A percentile compares a stretch with the other conserved stretches of the same genome.
These are phyloP conservation scores for Boehmeria nivea DNA, from an alignment of 306 rosid species.

Conservation along the genomic window DNA sequence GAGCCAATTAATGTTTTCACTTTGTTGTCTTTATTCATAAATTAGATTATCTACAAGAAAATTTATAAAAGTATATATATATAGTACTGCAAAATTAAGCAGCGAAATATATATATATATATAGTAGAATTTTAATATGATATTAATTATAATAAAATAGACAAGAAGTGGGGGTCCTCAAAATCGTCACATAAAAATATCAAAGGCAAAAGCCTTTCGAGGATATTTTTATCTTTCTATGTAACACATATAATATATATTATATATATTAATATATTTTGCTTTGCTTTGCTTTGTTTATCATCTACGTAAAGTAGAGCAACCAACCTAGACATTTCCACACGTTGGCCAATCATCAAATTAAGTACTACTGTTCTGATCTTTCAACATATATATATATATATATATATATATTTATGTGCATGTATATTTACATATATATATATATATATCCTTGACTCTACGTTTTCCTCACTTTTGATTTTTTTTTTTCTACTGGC, in stretches of 20 bases:
- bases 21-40: no score
- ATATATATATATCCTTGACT: constrained; percentile 24
- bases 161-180: no score
- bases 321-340: constrained; percentile 41
- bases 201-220: background rate
- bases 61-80: no score
- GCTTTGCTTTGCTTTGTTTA: constrained; percentile 19
- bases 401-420: background rate
- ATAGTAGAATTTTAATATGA: no score
- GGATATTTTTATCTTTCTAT: background rate
- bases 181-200: background rate
- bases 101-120: no score
- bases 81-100: no score
- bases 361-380: background rate
- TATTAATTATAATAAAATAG: no score
- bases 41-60: no score
- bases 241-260: background rate
- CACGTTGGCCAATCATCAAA: background rate
- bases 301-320: constrained; percentile 47
- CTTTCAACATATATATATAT: background rate
- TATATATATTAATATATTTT: background rate
- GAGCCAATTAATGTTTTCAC: no score
- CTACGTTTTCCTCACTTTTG: constrained; percentile 45
- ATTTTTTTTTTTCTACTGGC: constrained; percentile 17
- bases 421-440: no score